phyloP scores from a whole-genome alignment of 2,329 filamentous ascomycete species.

The Ploettnerulaceae sp. region DNA sequence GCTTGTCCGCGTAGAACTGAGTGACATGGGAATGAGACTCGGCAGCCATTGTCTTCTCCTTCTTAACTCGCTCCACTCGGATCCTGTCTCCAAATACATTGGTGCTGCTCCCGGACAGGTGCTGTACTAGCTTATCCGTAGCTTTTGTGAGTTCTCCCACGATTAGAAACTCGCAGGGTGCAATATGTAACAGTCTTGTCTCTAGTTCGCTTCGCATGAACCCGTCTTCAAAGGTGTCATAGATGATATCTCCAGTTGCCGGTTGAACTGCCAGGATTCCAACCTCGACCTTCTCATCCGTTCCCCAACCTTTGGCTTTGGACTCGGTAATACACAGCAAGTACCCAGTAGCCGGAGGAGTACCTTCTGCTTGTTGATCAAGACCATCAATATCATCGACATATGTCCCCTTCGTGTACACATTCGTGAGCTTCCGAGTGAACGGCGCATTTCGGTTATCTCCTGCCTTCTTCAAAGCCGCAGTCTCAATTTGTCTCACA shows the following conservation, averaged over 20 bases:
- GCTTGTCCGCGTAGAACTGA: slow-evolving; percentile 84
- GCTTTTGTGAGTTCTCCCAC: slow-evolving; percentile 86
- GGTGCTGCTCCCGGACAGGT: slow-evolving; percentile 81
- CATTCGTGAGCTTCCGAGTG: slow-evolving; percentile 84
- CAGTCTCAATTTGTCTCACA: slow-evolving; percentile 90
- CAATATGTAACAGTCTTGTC: slow-evolving; percentile 89
- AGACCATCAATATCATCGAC: slow-evolving; percentile 88
- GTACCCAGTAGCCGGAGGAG: slow-evolving; percentile 69
- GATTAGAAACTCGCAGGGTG: slow-evolving; percentile 90
- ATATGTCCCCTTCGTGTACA: slow-evolving; percentile 98
- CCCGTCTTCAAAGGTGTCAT: slow-evolving; percentile 92
- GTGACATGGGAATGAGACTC: slow-evolving; percentile 86
- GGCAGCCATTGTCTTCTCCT: slow-evolving; percentile 74
- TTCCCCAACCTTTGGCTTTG: slow-evolving; percentile 72
- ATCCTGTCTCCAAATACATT: slow-evolving; percentile 91
- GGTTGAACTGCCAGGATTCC: slow-evolving; percentile 93
- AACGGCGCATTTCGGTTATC: slow-evolving; percentile 94
- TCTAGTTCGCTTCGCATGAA: slow-evolving; percentile 98
- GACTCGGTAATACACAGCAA: slow-evolving; percentile 87
- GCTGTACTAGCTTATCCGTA: slow-evolving; percentile 86
- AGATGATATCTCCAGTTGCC: slow-evolving; percentile 90
- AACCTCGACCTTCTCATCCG: slow-evolving; percentile 89
- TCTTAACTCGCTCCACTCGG: slow-evolving; percentile 73
- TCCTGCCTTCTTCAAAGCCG: slow-evolving; percentile 89
- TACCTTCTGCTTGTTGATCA: slow-evolving; percentile 50